Base-by-base conservation (phyloP, 176 grass and related monocot genomes). In the Musa itinerans region DNA sequence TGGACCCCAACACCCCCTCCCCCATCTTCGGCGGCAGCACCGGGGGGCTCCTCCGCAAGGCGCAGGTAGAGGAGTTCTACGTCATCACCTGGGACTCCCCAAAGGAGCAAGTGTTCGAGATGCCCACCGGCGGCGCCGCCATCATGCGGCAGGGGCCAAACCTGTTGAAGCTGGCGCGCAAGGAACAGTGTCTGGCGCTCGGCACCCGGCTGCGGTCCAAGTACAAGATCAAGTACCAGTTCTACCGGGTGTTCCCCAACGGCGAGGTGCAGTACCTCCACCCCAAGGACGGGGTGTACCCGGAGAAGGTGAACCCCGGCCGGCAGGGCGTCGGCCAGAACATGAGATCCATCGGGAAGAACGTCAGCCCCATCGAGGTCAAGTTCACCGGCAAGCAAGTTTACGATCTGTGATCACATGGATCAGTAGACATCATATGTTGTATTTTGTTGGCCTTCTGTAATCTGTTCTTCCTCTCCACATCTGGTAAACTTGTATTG, bases 171-270 rank as follows among this genome's bases (percentile, higher is more conserved):
- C 90, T 99, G 55, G 90, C 95, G 1, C 73, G 95, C 68, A 99
- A 92, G 90, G 95, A 94, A 77, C 95, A 99, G 89, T 99, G 95
- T 74, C 88, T 99, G 14, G 95, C 95, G 11, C 82, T 99, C 2
- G 95, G 95, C 17, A 92, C 84, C 2, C 27, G 86, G 71, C 88
- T 99, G 17, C 58, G 95, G 0, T 91, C 90, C 72, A 94, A 99
- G 90, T 94, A 99, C 86, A 99, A 98, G 95, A 99, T 99, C 86
- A 82, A 71, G 7, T 99, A 99, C 90, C 95, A 99, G 90, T 94
- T 99, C 85, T 99, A 99, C 86, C 88, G 95, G 76, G 95, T 99
- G 43, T 99, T 99, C 84, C 95, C 95, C 50, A 99, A 84, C 74
- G 95, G 90, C 50, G 95, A 99, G 88, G 95, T 99, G 58, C 95